These are phyloP conservation scores for Bocquillonia castaneifolia DNA, from an alignment of 441 rosid genomes.

Conservation along the genomic window DNA sequence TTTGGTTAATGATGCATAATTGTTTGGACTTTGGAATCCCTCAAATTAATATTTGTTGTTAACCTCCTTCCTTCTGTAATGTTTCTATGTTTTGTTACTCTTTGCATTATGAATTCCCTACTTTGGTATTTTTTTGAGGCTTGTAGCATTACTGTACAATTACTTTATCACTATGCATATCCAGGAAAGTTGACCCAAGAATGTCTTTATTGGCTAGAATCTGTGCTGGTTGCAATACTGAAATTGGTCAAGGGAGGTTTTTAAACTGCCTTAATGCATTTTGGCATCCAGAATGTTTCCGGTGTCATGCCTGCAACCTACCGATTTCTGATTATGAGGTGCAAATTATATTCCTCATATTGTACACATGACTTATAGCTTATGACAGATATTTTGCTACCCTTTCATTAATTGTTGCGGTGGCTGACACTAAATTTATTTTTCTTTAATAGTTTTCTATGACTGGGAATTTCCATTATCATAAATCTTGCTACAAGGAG, in stretches of 20 bases:
- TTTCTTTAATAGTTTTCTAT: slow-evolving; percentile 62
- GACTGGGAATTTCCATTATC: slow-evolving; percentile 73
- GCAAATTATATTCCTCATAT: slow-evolving; percentile 12
- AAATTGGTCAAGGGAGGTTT: slow-evolving; percentile 85
- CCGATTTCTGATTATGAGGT: slow-evolving; percentile 94
- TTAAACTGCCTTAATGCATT: slow-evolving; percentile 74
- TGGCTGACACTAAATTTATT: slow-evolving; percentile 26
- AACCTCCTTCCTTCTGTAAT: neutral
- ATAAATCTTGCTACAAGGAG: slow-evolving; percentile 86
- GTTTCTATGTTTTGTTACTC: neutral
- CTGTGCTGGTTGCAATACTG: slow-evolving; percentile 80
- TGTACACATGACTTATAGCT: slow-evolving; percentile 6
- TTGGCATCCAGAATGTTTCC: slow-evolving; percentile 97
- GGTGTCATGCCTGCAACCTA: slow-evolving; percentile 69
- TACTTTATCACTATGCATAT: neutral
- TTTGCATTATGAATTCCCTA: neutral
- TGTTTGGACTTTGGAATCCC: neutral
- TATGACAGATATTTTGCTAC: neutral
- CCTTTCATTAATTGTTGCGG: neutral
- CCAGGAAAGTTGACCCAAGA: slow-evolving; percentile 16
- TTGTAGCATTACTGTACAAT: neutral
- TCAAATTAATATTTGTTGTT: neutral
- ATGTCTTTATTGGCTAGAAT: slow-evolving; percentile 38
- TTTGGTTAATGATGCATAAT: neutral
- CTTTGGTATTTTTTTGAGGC: neutral